Evolutionary conservation across 2,329 filamentous ascomycete genomes (phyloP), one percentile per base, ranked within the genome.

Genomic region (Hymenotorrendiella dingleyae): DNA sequence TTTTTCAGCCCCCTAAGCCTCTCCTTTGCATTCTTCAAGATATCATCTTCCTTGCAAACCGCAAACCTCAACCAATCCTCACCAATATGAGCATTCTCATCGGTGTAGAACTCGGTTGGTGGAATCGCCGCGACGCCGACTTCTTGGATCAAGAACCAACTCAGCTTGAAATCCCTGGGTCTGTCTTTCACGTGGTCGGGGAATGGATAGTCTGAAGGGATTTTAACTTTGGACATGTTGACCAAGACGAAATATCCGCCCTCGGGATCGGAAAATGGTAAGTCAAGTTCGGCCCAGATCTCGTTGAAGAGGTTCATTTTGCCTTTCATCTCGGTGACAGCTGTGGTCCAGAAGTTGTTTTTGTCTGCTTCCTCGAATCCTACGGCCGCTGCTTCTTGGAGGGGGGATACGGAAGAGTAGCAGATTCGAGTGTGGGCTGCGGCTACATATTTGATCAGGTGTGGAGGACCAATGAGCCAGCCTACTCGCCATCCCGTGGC

Each of bases 221-320:
- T 63, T 62, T 85, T 80, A 44, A 98, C 87, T 62, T 91, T 90
- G 44, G 78, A 73, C 73, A 97, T 82, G 69, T 98, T 98, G 51
- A 87, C 93, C 40, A 98, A 78, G 28, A 98, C 87, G 61, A 98
- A 98, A 71, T 98, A 98, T 16, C 93, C 93, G 40, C 93, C 93
- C 64, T 98, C 90, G 4, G 93, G 93, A 46, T 95, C 84, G 74
- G 58, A 59, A 33, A 53, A 48, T 27, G 46, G 84, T 37, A 91
- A 71, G 12, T 73, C 77, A 6, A 91, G 74, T 67, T 91, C 86
- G 37, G 78, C 71, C 70, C 85, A 91, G 29, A 91, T 71, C 48
- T 84, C 73, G 63, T 91, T 95, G 72, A 98, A 96, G 19, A 78
- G 78, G 54, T 84, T 74, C 70, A 97, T 84, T 66, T 95, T 96